Base-by-base conservation (phyloP, 2,329 filamentous ascomycete species). In the Penicillium crustosum region DNA sequence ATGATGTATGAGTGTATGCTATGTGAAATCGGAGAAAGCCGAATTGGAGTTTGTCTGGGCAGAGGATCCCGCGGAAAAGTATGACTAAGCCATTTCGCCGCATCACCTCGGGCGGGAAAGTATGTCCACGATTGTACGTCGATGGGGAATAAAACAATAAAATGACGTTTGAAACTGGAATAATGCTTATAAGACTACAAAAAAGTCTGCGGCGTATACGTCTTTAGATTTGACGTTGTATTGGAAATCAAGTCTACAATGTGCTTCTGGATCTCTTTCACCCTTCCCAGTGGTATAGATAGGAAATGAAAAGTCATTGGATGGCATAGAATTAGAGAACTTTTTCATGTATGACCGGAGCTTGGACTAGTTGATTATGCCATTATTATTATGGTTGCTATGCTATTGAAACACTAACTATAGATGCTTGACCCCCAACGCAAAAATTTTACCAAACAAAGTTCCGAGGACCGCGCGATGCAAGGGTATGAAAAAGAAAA, bases 1-100 rank as follows among this genome's bases (percentile, higher is more conserved):
- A 75, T 75, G 54, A 49, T 70, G 62, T 57, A 48, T 53, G 49
- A 61, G 50, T 63, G 52, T 49, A 43, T 60, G 33, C 33, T 47
- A 25, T 29, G 38, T 51, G 25, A 48, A 39, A 55, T 58, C 49
- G 58, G 33, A 52, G 36, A 51, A 52, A 51, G 45, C 39, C 23
- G 49, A 45, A 19, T 19, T 56, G 53, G 53, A 52, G 47, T 52
- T 56, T 52, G 31, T 44, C 49, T 29, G 43, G 21, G 23, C 48
- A 43, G 36, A 36, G 31, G 31, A 49, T 53, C 55, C 49, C 49
- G 49, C 55, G 55, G 55, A 35, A 56, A 56, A 56, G 38, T 56
- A n/a, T 48, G 44, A 55, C 52, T 49, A 49, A 50, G 23, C 47
- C 31, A 15, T 47, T 43, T 56, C 27, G 31, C 38, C 43, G 23